Evolutionary conservation across 2,329 filamentous ascomycete genomes (phyloP), one percentile per base, ranked within the genome.

Genomic region (Colletotrichum neosansevieriae): DNA sequence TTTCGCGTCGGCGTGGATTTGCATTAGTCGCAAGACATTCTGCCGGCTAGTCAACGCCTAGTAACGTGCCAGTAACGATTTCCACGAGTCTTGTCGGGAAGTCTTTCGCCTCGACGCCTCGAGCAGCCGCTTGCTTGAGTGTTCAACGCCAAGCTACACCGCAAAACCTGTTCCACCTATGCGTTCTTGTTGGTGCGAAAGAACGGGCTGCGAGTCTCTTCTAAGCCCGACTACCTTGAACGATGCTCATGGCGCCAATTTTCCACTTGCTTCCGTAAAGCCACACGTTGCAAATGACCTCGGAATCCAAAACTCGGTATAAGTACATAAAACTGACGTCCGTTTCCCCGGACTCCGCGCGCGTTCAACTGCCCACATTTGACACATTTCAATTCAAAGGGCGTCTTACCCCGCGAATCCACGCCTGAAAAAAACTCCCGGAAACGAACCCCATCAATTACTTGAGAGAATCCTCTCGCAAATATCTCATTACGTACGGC

Each of bases 341-440:
- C 54, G 21, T 56, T 34, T 36, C 42, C 45, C 61, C 38, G 13
- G 21, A n/a, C 45, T 24, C 21, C 21, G 17, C 7, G 17, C 7
- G 21, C 57, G 24, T 50, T 17, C 42, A 17, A 36, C 24, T 36
- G 19, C 19, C 32, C 17, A 29, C 29, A 58, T 34, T 29, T 56
- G 40, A 50, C 63, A 51, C 63, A 21, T 24, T 49, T 59, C 11
- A 50, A 34, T 32, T 36, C 21, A 61, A 15, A 6, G 2, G 17
- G 17, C 19, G n/a, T 15, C 19, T 56, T 64, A 60, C 65, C 65
- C 65, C 65, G 65, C 65, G 61, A 68, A 68, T 68, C 65, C 65
- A 68, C 65, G 65, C 42, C 32, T 59, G 13, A 7, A 40, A 29
- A 45, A 42, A 21, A 38, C 44, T 6, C 47, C 58, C 7, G 19